A percentile compares a stretch with the other conserved stretches of the same genome.
Conservation (phyloP, 345 rosid species). For the Lepidium africanum region DNA sequence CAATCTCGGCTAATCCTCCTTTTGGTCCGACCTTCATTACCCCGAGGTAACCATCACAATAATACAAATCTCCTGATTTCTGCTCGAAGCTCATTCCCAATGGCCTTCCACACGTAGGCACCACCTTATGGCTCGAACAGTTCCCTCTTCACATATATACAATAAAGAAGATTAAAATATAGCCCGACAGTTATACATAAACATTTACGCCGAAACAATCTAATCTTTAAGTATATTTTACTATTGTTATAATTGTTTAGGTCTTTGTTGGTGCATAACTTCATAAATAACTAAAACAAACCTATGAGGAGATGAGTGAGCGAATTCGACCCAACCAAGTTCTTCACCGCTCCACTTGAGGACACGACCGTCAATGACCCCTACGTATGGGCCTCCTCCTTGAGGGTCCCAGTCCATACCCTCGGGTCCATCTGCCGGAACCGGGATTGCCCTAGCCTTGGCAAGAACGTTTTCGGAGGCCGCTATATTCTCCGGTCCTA, state of each 20-base stretch:
- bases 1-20: conserved; percentile 50
- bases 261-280: too few relatives aligned
- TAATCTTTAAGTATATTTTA: too few relatives aligned
- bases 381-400: conserved; percentile 31
- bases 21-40: conserved; percentile 54
- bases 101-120: conserved; percentile 66
- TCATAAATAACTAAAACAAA: too few relatives aligned
- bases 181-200: too few relatives aligned
- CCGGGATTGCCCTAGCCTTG: conserved; percentile 4
- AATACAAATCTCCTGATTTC: conserved; percentile 60
- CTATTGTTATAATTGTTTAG: too few relatives aligned
- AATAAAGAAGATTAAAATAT: not conserved
- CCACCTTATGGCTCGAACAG: conserved; percentile 39
- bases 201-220: too few relatives aligned
- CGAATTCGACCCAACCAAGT: conserved; percentile 56
- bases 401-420: conserved; percentile 24
- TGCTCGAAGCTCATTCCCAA: conserved; percentile 59
- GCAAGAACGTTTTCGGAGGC: conserved; percentile 10
- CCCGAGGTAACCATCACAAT: conserved; percentile 66
- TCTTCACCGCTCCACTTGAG: conserved; percentile 27
- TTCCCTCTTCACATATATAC: conserved; percentile 38
- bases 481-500: conserved; percentile 17
- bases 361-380: conserved; percentile 26
- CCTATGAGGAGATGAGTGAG: conserved; percentile 51
- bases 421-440: conserved; percentile 27